phyloP scores from a whole-genome alignment of 2,329 filamentous ascomycete species.

The Beauveria sp. region DNA sequence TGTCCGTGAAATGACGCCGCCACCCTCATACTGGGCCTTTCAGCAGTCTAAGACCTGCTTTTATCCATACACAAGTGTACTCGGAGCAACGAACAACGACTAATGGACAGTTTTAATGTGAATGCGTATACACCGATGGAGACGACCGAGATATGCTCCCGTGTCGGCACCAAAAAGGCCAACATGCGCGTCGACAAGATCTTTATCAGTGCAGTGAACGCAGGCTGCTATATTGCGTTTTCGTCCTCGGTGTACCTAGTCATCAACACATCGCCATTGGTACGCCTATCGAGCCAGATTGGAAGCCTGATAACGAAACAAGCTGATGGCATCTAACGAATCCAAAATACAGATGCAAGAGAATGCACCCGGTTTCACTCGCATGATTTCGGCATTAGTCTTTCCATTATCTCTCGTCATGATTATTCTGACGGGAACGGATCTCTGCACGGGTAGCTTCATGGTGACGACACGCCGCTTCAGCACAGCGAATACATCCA shows the following conservation, averaged over 20 bases:
- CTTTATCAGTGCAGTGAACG: constrained; percentile 42
- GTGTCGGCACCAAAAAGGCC: constrained; percentile 43
- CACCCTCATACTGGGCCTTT: not conserved
- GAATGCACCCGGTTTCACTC: constrained; percentile 40
- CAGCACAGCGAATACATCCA: not conserved
- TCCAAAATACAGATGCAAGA: constrained; percentile 25
- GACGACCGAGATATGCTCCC: constrained; percentile 42
- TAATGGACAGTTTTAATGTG: constrained; percentile 3
- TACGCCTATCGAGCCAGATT: not conserved
- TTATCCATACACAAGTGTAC: no score
- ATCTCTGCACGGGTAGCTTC: constrained; percentile 39
- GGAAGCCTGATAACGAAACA: not conserved
- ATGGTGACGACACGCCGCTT: constrained; percentile 24
- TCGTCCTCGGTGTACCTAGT: constrained; percentile 40
- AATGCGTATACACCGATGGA: constrained; percentile 38
- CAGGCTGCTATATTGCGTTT: constrained; percentile 44
- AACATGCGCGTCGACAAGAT: constrained; percentile 46
- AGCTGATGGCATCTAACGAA: not conserved
- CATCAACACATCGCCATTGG: constrained; percentile 37
- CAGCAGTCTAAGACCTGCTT: not conserved
- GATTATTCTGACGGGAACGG: constrained; percentile 40
- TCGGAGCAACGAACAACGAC: no score
- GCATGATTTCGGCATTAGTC: constrained; percentile 35
- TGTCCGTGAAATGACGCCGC: not conserved
- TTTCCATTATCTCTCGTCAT: constrained; percentile 44